Percentiles rank a stretch among this genome's conserved stretches.
These are phyloP conservation scores for Alnus glutinosa DNA, from an alignment of 306 rosid species.

Conservation along the genomic window DNA sequence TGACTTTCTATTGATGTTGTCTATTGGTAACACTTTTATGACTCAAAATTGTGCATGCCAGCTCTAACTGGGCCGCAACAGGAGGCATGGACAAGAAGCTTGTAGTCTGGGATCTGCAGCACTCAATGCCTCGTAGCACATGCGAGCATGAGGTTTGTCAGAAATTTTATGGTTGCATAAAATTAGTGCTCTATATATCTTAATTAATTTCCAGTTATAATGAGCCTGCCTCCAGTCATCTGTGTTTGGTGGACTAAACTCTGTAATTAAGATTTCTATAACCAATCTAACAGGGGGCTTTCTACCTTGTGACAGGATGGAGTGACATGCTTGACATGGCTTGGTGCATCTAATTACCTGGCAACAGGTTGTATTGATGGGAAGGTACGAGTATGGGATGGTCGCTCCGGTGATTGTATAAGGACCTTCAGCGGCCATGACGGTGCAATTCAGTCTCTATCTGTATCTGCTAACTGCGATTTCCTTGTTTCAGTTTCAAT, in stretches of 20 bases:
- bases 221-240: background rate
- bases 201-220: background rate
- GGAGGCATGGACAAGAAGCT: conserved; percentile 84
- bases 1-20: background rate
- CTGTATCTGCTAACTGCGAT: conserved; percentile 61
- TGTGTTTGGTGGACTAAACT: background rate
- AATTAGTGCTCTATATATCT: background rate
- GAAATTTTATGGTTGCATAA: conserved; percentile 16
- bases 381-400: conserved; percentile 76
- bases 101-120: conserved; percentile 79
- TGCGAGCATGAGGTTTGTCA: conserved; percentile 82
- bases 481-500: conserved; percentile 70
- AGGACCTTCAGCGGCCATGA: conserved; percentile 66
- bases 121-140: conserved; percentile 55
- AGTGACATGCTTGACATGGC: conserved; percentile 81
- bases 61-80: conserved; percentile 75
- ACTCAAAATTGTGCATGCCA: conserved; percentile 35
- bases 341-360: conserved; percentile 53
- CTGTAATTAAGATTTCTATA: background rate
- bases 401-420: conserved; percentile 77
- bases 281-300: conserved; percentile 17
- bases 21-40: conserved; percentile 12
- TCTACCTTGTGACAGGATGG: conserved; percentile 57
- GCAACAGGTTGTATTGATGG: conserved; percentile 84
- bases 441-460: conserved; percentile 60